These are phyloP conservation scores for Phascolomyces articulosus DNA, from an alignment of 371 early-diverging fungal genomes.

Conservation along the genomic window DNA sequence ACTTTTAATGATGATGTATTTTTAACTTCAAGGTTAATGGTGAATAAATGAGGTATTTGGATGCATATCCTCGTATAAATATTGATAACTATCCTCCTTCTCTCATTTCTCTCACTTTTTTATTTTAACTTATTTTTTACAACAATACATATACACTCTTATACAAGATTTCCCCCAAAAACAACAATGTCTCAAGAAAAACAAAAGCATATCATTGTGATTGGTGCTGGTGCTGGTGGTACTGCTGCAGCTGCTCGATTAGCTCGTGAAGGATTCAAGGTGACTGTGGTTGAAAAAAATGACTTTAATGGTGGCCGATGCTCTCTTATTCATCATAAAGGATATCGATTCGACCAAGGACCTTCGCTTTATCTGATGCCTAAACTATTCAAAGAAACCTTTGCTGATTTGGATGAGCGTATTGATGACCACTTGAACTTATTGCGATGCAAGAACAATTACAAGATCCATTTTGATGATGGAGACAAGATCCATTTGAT, in stretches of 20 bases:
- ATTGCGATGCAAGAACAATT: conserved; percentile 62
- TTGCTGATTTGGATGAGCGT: conserved; percentile 58
- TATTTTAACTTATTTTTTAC: not conserved
- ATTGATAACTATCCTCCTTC: too few relatives aligned
- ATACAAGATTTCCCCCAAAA: too few relatives aligned
- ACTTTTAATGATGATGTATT: too few relatives aligned
- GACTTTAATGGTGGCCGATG: conserved; percentile 61
- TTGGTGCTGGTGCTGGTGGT: conserved; percentile 67
- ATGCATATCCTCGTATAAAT: too few relatives aligned
- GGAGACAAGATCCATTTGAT: conserved; percentile 54
- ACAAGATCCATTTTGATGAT: conserved; percentile 62
- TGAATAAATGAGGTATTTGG: too few relatives aligned
- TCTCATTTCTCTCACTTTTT: too few relatives aligned
- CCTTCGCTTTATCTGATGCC: conserved; percentile 70
- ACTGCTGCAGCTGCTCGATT: conserved; percentile 63
- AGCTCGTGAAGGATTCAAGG: conserved; percentile 53
- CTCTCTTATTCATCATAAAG: conserved; percentile 54
- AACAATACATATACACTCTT: too few relatives aligned
- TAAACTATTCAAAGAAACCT: conserved; percentile 55
- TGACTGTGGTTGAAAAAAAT: conserved; percentile 68
- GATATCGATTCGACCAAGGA: conserved; percentile 66
- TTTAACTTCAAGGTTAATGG: too few relatives aligned
- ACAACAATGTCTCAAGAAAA: not conserved
- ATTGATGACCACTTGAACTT: conserved; percentile 56
- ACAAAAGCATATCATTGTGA: conserved; percentile 47